Percentiles rank a stretch among this genome's conserved stretches.
These are phyloP conservation scores for Quercus parvula DNA, from an alignment of 306 rosid genomes.

Conservation along the genomic window DNA sequence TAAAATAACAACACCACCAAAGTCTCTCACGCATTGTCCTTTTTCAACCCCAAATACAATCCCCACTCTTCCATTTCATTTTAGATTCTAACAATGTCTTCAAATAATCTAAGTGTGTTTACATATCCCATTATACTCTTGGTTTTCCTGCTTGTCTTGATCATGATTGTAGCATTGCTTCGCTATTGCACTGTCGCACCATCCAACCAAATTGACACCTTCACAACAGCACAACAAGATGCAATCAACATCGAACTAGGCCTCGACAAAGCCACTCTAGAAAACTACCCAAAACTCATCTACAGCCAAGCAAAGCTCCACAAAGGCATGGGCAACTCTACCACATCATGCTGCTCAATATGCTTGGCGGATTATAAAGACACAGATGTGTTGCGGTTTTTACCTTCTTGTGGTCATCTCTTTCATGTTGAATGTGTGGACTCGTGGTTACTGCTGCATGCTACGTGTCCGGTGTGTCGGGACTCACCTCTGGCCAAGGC, in stretches of 20 bases:
- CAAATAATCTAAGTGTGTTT: too few species aligned
- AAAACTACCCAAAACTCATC: slow-evolving; percentile 1
- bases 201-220: too few species aligned
- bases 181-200: too few species aligned
- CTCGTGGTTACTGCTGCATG: background rate
- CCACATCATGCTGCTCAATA: slow-evolving; percentile 4
- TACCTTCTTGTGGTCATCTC: background rate
- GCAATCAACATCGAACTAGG: background rate
- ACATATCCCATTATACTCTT: too few species aligned
- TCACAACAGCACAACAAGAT: background rate
- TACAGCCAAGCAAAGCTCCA: background rate
- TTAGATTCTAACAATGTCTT: too few species aligned
- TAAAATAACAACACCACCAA: too few species aligned
- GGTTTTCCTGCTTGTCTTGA: too few species aligned
- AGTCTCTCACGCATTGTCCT: too few species aligned
- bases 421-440: background rate
- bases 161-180: too few species aligned
- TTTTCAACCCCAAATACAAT: too few species aligned
- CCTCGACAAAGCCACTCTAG: background rate
- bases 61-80: too few species aligned
- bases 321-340: background rate
- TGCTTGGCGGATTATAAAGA: slow-evolving; percentile 14
- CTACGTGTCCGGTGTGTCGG: background rate
- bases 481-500: background rate
- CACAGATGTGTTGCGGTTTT: background rate